Base-by-base conservation (phyloP, 495 filamentous ascomycete genomes). In the Trypethelium eluteriae region DNA sequence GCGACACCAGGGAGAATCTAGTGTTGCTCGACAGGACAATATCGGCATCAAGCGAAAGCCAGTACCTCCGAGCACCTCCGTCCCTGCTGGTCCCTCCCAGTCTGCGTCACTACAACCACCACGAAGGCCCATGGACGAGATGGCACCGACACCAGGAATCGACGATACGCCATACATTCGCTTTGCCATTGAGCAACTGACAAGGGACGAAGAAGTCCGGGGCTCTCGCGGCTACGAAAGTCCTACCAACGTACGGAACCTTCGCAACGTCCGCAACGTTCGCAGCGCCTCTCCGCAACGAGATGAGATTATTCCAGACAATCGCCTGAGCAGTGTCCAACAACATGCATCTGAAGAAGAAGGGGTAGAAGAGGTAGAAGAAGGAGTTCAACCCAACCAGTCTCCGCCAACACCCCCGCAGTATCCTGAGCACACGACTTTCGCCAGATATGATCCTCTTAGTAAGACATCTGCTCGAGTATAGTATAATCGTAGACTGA, bases 151-250 rank as follows among this genome's bases (percentile, higher is more conserved):
- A 1, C 88, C 88, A 0, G 85, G 81, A 12, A 71, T 83, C 56
- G 87, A 90, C 68, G 84, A 89, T 73, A 86, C 84, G 39, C 86
- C 87, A 14, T 89, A 86, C 71, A 86, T 91, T 59, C 85, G 82
- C 39, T 90, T 88, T 73, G 88, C 88, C 44, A 86, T 91, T 62
- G 86, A 89, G 63, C 88, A 90, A 71, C 79, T 91, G 63, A 90
- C 88, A 6, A 76, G 84, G 35, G 85, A 89, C 69, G 86, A 88
- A 64, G 82, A 86, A 61, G 77, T 82, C 14, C 64, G 75, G 49
- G 71, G 74, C n/a, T 53, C 49, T 53, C 49, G 49, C 49, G n/a
- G 5, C n/a, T 53, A 53, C 49, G 49, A 14, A 18, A 25, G 49
- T 53, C 49, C 49, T 5, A 53, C 11, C n/a, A 14, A 53, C 16